These are phyloP conservation scores for Micromonas pusilla DNA, from an alignment of 139 green algal genomes.

Conservation along the genomic window DNA sequence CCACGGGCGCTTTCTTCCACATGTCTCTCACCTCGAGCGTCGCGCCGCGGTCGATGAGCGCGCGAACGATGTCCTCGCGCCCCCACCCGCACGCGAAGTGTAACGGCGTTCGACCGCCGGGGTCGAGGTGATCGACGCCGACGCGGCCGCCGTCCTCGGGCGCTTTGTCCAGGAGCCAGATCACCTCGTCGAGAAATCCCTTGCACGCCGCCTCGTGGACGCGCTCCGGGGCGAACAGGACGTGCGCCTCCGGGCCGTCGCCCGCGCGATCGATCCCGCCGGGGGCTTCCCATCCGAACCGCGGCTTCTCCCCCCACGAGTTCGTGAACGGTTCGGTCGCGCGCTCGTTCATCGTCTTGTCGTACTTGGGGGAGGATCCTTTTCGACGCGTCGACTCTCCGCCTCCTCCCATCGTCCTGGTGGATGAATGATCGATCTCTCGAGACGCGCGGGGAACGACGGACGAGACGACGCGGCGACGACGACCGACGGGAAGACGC, in stretches of 20 bases:
- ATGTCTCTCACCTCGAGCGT: constrained; percentile 3
- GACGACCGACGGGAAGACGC: no score
- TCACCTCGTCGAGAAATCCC: not conserved
- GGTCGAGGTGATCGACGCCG: constrained; percentile 1
- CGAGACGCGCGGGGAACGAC: no score
- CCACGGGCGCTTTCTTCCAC: constrained; percentile 13
- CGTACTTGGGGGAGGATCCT: no score
- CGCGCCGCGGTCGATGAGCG: not conserved
- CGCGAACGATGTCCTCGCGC: not conserved
- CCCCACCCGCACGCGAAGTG: constrained; percentile 12
- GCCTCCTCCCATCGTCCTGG: no score
- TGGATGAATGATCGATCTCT: no score
- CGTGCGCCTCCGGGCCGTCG: not conserved
- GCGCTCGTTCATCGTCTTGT: no score
- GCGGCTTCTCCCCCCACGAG: not conserved
- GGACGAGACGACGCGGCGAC: no score
- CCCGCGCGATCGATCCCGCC: constrained; percentile 1
- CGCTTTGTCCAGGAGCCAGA: not conserved
- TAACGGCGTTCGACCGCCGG: not conserved
- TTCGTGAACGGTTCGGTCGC: no score
- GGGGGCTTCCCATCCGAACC: not conserved
- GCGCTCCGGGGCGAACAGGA: not conserved
- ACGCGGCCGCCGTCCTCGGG: not conserved
- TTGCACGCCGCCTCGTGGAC: constrained; percentile 2
- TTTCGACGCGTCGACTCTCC: no score